phyloP scores from a whole-genome alignment of 192 early-diverging fungal genomes.

The Coemansia sp. region DNA sequence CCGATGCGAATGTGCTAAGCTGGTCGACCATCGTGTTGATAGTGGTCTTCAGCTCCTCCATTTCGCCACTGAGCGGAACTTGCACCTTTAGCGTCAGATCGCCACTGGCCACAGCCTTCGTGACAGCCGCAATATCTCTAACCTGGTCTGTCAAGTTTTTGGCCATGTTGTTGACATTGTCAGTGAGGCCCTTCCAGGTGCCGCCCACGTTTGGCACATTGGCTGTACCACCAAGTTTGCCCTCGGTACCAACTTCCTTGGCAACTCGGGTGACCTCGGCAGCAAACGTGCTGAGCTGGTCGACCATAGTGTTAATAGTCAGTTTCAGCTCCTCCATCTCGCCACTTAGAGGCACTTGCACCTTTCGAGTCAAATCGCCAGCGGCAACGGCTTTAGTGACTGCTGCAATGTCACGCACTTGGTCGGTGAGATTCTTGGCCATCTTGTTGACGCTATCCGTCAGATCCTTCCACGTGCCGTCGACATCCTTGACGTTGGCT shows the following conservation, averaged over 20 bases:
- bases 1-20: conserved; percentile 55
- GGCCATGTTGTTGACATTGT: conserved; percentile 70
- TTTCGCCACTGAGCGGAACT: conserved; percentile 57
- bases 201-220: conserved; percentile 59
- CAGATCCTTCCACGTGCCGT: conserved; percentile 63
- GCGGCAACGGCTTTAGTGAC: conserved; percentile 61
- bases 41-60: conserved; percentile 57
- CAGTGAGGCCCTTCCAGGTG: conserved; percentile 66
- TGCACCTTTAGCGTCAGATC: conserved; percentile 58
- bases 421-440: conserved; percentile 63
- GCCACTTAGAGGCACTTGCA: conserved; percentile 51
- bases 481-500: conserved; percentile 50
- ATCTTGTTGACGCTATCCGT: conserved; percentile 66
- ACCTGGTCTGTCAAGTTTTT: conserved; percentile 63
- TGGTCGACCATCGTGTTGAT: conserved; percentile 67
- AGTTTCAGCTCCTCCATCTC: conserved; percentile 62
- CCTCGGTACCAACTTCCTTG: conserved; percentile 70
- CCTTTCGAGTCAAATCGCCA: conserved; percentile 61
- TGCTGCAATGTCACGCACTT: conserved; percentile 61
- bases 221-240: conserved; percentile 65
- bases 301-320: conserved; percentile 63
- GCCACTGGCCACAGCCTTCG: conserved; percentile 62
- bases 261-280: conserved; percentile 68
- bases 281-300: conserved; percentile 50
- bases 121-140: conserved; percentile 60